Base-by-base conservation (phyloP, 2,329 filamentous ascomycete genomes). In the Alternaria sp. region DNA sequence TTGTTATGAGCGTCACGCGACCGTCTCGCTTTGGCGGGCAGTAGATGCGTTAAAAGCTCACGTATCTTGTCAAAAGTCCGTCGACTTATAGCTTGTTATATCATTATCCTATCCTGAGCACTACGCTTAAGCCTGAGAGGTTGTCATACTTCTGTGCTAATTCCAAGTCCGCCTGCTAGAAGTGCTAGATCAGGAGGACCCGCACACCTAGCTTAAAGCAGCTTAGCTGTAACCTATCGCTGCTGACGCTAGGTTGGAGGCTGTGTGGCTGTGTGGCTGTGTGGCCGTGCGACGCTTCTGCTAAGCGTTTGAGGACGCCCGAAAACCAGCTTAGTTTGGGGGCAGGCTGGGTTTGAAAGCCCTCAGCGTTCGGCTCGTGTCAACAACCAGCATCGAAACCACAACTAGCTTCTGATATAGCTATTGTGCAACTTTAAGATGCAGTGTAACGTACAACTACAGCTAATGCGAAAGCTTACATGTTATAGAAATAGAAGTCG, bases 161-260 rank as follows among this genome's bases (percentile, higher is more conserved):
- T 54, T 54, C 60, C 14, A 61, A 58, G 59, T 56, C 59, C 51
- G 48, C 54, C 54, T 61, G 51, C 60, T 63, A 63, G 51, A 63
- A 59, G 51, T 61, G 46, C 57, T 20, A 63, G 59, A 58, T 46
- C 30, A 51, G 48, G 54, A 51, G 20, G 26, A 30, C 43, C 26
- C 43, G 24, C 7, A 46, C 7, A 46, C 43, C 43, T 46, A 46
- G 24, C 43, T 46, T 32, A 46, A 30, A 46, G 43, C 24, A 46
- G 43, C 42, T 46, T 46, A 46, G 43, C 26, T 46, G 14, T 46
- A 30, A 18, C 26, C 43, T n/a, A 46, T 46, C 43, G 43, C 43
- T 46, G 14, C 26, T 46, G 12, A 30, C 24, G 8, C 24, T 32
- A 46, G 43, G 32, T 18, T 16, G 30, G 24, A 32, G n/a, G 34